A percentile compares a stretch with the other conserved stretches of the same genome.
These are phyloP conservation scores for Monosporascus sp. DNA, from an alignment of 2,329 filamentous ascomycete genomes.

Conservation along the genomic window DNA sequence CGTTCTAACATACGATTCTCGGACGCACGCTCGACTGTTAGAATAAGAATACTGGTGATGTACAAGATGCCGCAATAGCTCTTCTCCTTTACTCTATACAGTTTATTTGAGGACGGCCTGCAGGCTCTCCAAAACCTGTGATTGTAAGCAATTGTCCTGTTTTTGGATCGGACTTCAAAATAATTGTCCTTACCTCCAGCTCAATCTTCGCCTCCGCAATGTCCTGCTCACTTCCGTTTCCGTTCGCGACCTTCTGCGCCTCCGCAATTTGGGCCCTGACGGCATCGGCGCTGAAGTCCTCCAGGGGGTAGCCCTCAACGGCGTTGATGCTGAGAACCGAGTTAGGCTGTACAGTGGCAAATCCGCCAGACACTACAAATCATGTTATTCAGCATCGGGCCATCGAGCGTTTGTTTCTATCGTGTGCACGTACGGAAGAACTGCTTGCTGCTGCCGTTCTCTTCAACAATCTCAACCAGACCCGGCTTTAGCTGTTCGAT, in stretches of 20 bases:
- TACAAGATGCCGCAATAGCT: conserved; percentile 29
- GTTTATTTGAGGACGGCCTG: conserved; percentile 76
- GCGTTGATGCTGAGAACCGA: conserved; percentile 97
- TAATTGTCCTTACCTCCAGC: conserved; percentile 67
- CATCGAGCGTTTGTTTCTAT: neutral
- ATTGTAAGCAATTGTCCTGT: conserved; percentile 30
- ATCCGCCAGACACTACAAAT: conserved; percentile 81
- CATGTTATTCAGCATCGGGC: conserved; percentile 12
- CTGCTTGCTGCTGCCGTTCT: conserved; percentile 84
- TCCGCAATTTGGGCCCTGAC: conserved; percentile 87
- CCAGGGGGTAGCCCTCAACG: conserved; percentile 87
- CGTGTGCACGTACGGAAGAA: conserved; percentile 79
- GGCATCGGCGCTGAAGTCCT: conserved; percentile 92
- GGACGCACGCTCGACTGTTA: conserved; percentile 18
- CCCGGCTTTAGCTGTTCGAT: conserved; percentile 99
- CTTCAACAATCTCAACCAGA: conserved; percentile 91
- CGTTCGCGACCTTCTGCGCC: conserved; percentile 89
- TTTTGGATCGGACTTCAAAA: neutral
- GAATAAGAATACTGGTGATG: conserved; percentile 31
- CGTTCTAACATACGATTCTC: conserved; percentile 19
- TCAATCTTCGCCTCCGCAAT: conserved; percentile 99
- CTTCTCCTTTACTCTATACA: conserved; percentile 34
- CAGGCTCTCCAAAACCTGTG: conserved; percentile 75
- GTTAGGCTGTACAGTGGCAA: conserved; percentile 93
- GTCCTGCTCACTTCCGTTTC: conserved; percentile 90